A percentile compares a stretch with the other conserved stretches of the same genome.
Conservation (phyloP, 176 grass and related monocot species). For the Cocos nucifera region DNA sequence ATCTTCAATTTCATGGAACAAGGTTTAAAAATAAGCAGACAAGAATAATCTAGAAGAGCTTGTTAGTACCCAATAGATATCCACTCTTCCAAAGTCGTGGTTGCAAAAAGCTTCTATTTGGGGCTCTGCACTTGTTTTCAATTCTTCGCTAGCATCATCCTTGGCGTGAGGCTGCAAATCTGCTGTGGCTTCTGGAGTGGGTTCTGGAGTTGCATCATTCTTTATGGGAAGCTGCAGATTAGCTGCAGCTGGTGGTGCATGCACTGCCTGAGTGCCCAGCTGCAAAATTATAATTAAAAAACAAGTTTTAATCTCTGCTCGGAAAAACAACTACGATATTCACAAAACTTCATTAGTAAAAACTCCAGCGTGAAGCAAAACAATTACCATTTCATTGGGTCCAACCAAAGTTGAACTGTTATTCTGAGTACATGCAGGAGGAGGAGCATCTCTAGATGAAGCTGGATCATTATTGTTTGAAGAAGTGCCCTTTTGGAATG, state of each 20-base stretch:
- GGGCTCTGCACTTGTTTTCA: background rate
- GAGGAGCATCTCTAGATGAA: slow-evolving; percentile 18
- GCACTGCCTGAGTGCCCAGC: slow-evolving; percentile 11
- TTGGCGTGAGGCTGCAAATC: background rate
- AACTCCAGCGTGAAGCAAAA: background rate
- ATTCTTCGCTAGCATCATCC: background rate
- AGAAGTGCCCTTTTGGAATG: slow-evolving; percentile 40
- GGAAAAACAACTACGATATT: background rate
- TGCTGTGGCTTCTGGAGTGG: background rate
- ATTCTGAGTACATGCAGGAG: slow-evolving; percentile 1
- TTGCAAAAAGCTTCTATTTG: slow-evolving; percentile 1
- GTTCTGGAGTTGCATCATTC: no score
- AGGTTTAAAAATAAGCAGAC: background rate
- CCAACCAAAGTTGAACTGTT: slow-evolving; percentile 27
- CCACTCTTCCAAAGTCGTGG: slow-evolving; percentile 5
- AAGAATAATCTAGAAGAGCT: no score
- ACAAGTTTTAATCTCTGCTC: background rate
- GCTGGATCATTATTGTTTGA: slow-evolving; percentile 9
- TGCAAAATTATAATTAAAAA: slow-evolving; percentile 18
- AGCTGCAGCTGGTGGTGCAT: background rate
- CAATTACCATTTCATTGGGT: slow-evolving; percentile 27
- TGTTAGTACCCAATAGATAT: slow-evolving; percentile 27
- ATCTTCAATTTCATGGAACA: slow-evolving; percentile 2
- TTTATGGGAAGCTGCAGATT: background rate
- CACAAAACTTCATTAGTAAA: no score